Percentiles rank a stretch among this genome's conserved stretches.
Conservation (phyloP, 2,329 filamentous ascomycete genomes). For the Phaeosphaeriaceae sp. region DNA sequence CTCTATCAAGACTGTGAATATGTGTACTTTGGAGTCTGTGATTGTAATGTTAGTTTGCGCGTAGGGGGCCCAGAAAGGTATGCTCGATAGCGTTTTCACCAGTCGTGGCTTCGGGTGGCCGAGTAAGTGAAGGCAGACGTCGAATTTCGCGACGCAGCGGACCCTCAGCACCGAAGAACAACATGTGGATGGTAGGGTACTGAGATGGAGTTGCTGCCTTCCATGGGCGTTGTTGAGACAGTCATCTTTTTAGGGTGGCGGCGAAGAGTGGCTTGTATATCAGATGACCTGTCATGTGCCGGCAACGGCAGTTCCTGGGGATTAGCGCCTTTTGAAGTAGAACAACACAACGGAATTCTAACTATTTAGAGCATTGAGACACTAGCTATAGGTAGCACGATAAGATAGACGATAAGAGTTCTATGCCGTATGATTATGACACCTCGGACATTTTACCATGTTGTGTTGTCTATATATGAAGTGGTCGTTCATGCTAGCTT, state of each 20-base stretch:
- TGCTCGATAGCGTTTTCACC: conserved; percentile 3
- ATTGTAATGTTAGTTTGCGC: not conserved
- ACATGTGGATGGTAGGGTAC: conserved; percentile 14
- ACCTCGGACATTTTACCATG: no score
- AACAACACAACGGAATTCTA: no score
- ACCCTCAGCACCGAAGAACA: conserved; percentile 13
- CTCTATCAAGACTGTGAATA: not conserved
- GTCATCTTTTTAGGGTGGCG: no score
- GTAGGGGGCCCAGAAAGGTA: not conserved
- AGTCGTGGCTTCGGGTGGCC: conserved; percentile 25
- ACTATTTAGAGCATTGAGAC: no score
- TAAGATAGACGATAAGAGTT: no score
- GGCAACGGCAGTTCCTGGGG: no score
- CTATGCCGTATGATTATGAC: no score
- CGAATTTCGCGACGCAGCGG: conserved; percentile 22
- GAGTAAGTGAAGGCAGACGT: conserved; percentile 29
- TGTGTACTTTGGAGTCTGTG: not conserved
- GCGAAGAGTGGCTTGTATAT: no score
- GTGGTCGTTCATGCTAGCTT: no score
- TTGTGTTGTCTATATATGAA: no score
- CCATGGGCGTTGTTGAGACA: conserved; percentile 15
- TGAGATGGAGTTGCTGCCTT: conserved; percentile 24
- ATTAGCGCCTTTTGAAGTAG: no score
- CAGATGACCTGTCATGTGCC: no score
- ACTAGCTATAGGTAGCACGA: not conserved